These are phyloP conservation scores for Penicillium brevicompactum DNA, from an alignment of 2,329 filamentous ascomycete genomes.

Conservation along the genomic window DNA sequence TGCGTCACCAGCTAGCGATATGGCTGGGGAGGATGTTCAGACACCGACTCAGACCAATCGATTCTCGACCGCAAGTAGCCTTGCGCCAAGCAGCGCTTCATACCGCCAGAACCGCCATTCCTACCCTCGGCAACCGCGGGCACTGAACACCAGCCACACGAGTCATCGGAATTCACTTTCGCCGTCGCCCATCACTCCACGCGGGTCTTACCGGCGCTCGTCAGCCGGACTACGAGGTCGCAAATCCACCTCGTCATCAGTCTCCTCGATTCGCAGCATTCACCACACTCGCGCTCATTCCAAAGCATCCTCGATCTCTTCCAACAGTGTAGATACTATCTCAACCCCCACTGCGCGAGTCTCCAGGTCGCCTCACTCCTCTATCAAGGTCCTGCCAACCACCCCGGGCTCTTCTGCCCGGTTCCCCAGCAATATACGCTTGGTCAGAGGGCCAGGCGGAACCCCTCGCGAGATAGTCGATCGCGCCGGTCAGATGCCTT, in stretches of 20 bases:
- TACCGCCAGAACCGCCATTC: constrained; percentile 46
- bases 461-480: constrained; percentile 31
- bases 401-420: constrained; percentile 71
- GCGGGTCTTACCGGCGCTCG: constrained; percentile 79
- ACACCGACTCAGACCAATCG: constrained; percentile 45
- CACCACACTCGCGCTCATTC: constrained; percentile 88
- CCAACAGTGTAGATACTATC: constrained; percentile 70
- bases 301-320: constrained; percentile 92
- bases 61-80: constrained; percentile 44
- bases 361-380: constrained; percentile 79
- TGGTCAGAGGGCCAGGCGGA: constrained; percentile 63
- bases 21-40: constrained; percentile 28
- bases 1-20: constrained; percentile 24
- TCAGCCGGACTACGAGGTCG: constrained; percentile 83
- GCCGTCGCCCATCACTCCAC: constrained; percentile 83
- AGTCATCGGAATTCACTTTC: constrained; percentile 73
- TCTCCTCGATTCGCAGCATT: constrained; percentile 90
- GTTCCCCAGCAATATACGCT: constrained; percentile 83
- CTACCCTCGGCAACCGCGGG: constrained; percentile 40
- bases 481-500: constrained; percentile 27
- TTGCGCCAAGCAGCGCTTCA: constrained; percentile 45
- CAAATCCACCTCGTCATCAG: constrained; percentile 93
- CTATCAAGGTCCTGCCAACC: constrained; percentile 91
- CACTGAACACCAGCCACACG: constrained; percentile 36
- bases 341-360: constrained; percentile 67